These are phyloP conservation scores for Podospora fimiseda DNA, from an alignment of 495 filamentous ascomycete genomes.

Conservation along the genomic window DNA sequence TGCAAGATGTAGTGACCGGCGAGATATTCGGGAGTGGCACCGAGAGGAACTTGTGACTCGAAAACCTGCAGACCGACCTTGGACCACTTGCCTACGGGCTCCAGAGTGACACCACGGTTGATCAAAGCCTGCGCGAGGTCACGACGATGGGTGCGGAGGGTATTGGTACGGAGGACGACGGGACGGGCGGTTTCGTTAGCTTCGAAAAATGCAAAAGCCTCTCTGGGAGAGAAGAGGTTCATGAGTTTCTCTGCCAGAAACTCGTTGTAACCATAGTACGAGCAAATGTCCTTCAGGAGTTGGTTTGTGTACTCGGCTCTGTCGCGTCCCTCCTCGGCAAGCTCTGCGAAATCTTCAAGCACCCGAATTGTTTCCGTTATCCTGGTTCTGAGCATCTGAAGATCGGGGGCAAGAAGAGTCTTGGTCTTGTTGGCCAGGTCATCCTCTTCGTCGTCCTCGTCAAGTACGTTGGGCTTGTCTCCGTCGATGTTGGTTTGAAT, in stretches of 20 bases:
- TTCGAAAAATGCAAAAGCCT: conserved; percentile 98
- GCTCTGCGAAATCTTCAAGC: conserved; percentile 74
- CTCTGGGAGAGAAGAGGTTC: conserved; percentile 84
- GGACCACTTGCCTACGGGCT: conserved; percentile 97
- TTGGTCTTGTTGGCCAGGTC: conserved; percentile 40
- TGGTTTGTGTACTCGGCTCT: conserved; percentile 81
- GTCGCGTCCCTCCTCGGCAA: conserved; percentile 69
- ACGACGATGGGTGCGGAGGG: conserved; percentile 82
- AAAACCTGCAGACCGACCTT: conserved; percentile 97
- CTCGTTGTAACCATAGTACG: conserved; percentile 82
- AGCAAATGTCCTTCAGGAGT: conserved; percentile 85
- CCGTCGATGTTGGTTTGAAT: conserved; percentile 91
- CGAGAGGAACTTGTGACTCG: conserved; percentile 87
- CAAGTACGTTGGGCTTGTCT: conserved; percentile 69
- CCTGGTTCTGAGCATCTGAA: conserved; percentile 80
- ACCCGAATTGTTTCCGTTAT: conserved; percentile 93
- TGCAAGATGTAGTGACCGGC: conserved; percentile 97
- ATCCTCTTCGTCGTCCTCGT: conserved; percentile 46
- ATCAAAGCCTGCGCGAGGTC: conserved; percentile 91
- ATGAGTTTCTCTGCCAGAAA: conserved; percentile 34
- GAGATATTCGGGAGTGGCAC: conserved; percentile 94
- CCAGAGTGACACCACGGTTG: conserved; percentile 92
- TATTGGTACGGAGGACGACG: conserved; percentile 80
- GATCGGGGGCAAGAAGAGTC: conserved; percentile 67
- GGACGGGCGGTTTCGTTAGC: conserved; percentile 88